A percentile compares a stretch with the other conserved stretches of the same genome.
phyloP scores from a whole-genome alignment of 306 rosid species.

The Spatholobus suberectus region DNA sequence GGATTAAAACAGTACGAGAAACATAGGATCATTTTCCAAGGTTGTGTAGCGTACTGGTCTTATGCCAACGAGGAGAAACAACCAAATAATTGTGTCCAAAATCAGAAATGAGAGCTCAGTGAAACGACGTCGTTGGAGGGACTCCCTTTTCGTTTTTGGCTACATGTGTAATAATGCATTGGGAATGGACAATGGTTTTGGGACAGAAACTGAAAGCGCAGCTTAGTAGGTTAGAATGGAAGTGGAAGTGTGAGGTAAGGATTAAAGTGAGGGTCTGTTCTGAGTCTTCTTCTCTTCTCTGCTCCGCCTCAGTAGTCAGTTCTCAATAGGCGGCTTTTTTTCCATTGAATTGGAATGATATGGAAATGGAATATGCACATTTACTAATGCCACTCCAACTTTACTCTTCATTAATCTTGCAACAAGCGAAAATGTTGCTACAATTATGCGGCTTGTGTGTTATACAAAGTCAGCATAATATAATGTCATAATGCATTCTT shows the following conservation, averaged over 20 bases:
- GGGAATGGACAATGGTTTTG: constrained; percentile 31
- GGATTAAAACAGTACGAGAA: neutral
- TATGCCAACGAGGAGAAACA: constrained; percentile 24
- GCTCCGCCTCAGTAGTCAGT: neutral
- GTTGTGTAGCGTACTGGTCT: constrained; percentile 26
- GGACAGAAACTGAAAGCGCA: constrained; percentile 15
- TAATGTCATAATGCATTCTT: neutral
- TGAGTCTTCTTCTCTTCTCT: neutral
- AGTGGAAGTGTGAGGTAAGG: neutral
- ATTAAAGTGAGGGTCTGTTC: neutral
- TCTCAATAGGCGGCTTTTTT: neutral
- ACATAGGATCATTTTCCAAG: constrained; percentile 23
- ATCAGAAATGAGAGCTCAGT: neutral
- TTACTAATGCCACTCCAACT: neutral
- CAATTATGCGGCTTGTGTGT: neutral
- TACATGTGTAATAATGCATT: constrained; percentile 4
- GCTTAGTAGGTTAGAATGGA: constrained; percentile 12
- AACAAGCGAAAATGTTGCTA: neutral
- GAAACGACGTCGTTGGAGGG: constrained; percentile 39
- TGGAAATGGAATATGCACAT: neutral
- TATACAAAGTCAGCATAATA: neutral
- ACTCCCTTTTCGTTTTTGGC: neutral
- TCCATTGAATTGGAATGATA: too few species aligned
- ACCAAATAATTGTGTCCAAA: constrained; percentile 42
- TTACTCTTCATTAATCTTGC: neutral